Base-by-base conservation (phyloP, 108 stramenopile species). In the Cylindrotheca fusiformis region DNA sequence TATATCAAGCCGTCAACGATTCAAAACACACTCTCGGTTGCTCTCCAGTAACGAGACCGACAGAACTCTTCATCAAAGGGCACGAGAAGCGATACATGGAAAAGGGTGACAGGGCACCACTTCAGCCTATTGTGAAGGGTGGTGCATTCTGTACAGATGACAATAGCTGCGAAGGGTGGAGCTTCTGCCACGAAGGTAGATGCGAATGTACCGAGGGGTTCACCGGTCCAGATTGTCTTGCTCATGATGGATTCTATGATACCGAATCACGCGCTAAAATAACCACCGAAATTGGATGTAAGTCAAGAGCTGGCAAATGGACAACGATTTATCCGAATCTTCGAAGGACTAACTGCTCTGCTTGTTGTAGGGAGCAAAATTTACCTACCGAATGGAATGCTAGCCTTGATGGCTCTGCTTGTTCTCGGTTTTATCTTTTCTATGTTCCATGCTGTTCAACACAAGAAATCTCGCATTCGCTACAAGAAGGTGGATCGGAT, bases 1-100 rank as follows among this genome's bases (percentile, higher is more conserved):
- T 88, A 14, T 96, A 85, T 48, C 94, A 96, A 69, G 86, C 87
- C 0, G 63, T 65, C 32, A 81, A 87, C 54, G 89, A 94, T 47
- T 58, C 79, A 4, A 83, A 78, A 50, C 93, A 92, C 55, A 64
- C 59, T 24, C 57, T 92, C 0, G 94, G 94, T 0, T 96, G 96
- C 60, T 90, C 92, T 20, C 83, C 90, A n/a, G 74, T 78, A 41
- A 67, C 62, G 5, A 68, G 84, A 49, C 96, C 96, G 12, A 91
- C 96, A 2, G 85, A 66, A 21, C 68, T 75, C 26, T 96, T 81
- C 62, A 96, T 96, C 60, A 63, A 86, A 63, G 96, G 93, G 0
- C 89, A 96, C 53, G 64, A 69, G 41, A 69, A 90, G 23, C 72
- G 90, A 61, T 96, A 90, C 69, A 88, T 85, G 79, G 81, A 84